Evolutionary conservation across 768 basidiomycete species (phyloP), one percentile per base, ranked within the genome.

Genomic region (Coprinellus aureogranulatus): DNA sequence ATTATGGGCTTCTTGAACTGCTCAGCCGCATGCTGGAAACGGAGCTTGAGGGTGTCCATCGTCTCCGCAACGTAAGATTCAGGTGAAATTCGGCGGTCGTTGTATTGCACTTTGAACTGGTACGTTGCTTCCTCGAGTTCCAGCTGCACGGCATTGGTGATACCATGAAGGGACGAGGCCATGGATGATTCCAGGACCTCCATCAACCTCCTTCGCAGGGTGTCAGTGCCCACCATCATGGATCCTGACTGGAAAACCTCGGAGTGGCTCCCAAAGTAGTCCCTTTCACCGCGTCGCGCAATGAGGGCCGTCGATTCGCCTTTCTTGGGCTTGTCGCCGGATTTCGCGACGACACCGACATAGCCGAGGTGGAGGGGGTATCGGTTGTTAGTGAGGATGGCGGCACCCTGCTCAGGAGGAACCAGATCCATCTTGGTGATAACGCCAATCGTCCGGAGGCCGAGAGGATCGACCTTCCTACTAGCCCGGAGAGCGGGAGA

Each of bases 371-470:
- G 94, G 10, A 99, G 80, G n/a, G 97, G 97, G 67, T 99, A 99
- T 51, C 94, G 80, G 67, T 96, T 94, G 0, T 94, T 94, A 16
- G 85, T 75, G 12, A 99, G 77, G 58, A 98, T 93, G 31, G 69
- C 61, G 0, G 87, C 90, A 11, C 96, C 97, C 59, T 88, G 81
- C 54, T 91, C 89, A 2, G 96, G 84, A 40, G 87, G 79, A 18
- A 99, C 94, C 31, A 99, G 79, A 69, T 99, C 97, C 97, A 99
- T 98, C 81, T 99, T 99, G 22, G 97, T 99, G 42, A 99, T 82
- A 16, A 99, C 97, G 27, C 97, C 97, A 62, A 99, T 94, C 1
- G 97, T 99, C 25, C 97, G 86, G 55, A 95, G 76, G 16, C 97
- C 97, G 16, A 99, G 77, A 2, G 96, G 96, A 67, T 99, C 97